Percentiles rank a stretch among this genome's conserved stretches.
Evolutionary conservation across 306 rosid species (phyloP).

Genomic region (Ziziphus jujuba): DNA sequence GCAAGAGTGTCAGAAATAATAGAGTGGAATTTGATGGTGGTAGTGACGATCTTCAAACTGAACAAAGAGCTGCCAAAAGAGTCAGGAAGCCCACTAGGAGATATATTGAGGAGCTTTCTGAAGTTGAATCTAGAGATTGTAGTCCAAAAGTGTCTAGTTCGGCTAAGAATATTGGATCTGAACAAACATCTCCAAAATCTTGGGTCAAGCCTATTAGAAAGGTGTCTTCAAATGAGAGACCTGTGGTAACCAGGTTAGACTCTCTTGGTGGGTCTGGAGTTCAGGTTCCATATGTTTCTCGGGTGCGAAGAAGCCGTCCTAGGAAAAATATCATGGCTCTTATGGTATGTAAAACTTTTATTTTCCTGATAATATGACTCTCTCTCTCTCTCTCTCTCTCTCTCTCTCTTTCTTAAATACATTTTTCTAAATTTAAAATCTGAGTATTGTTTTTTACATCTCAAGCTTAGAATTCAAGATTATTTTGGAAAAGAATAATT

Average conservation of each 20-base stretch:
- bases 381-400: neutral
- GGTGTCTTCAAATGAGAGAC: conserved; percentile 52
- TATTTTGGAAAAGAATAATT: neutral
- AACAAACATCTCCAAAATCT: conserved; percentile 41
- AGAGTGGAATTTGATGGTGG: conserved; percentile 51
- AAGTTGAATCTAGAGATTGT: conserved; percentile 64
- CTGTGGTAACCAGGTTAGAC: conserved; percentile 63
- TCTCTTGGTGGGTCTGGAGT: conserved; percentile 81
- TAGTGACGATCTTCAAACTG: conserved; percentile 43
- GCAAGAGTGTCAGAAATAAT: conserved; percentile 36
- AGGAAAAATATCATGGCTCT: conserved; percentile 73
- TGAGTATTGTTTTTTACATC: conserved; percentile 13
- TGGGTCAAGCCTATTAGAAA: conserved; percentile 44
- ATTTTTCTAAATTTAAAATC: conserved; percentile 3
- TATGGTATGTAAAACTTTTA: conserved; percentile 57
- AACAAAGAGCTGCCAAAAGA: conserved; percentile 75
- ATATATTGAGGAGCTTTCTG: conserved; percentile 97
- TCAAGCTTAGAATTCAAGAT: neutral
- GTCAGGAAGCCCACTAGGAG: conserved; percentile 89
- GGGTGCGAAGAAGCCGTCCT: conserved; percentile 93
- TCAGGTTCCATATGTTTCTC: conserved; percentile 80
- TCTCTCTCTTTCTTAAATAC: neutral
- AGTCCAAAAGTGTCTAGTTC: conserved; percentile 43
- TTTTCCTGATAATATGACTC: conserved; percentile 5
- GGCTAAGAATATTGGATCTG: conserved; percentile 41